Base-by-base conservation (phyloP, 78 protist genomes). In the Protostelium mycophagum region DNA sequence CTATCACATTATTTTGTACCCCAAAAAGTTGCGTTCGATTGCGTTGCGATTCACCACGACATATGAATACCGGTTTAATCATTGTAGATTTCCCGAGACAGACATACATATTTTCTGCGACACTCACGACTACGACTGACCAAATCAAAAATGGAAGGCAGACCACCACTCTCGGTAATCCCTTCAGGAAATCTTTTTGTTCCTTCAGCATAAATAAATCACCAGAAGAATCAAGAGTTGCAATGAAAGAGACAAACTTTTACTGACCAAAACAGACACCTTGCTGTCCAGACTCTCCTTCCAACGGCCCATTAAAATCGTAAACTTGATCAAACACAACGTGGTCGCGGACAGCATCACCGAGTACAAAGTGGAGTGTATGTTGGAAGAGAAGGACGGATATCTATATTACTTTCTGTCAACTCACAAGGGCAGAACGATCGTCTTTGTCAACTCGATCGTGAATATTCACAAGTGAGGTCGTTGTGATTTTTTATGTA, bases 401-500 rank as follows among this genome's bases (percentile, higher is more conserved):
- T 38, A 28, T 51, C 89, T 96, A 38, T 92, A 84, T 87, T 36
- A 90, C 38, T 94, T 96, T 35, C 87, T 95, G 34, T 73, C 84
- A 35, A 28, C 91, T 29, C 84, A 37, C 87, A 91, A 91, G 63
- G 98, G 95, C 28, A 37, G 95, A 9, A 94, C 97, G 34, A 34
- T 97, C 85, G 94, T 97, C 37, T 97, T 97, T 85, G 95, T 89
- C 34, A 97, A 97, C 93, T 87, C 97, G 25, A 91, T 88, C 87
- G 87, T 51, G 16, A 51, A 51, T 16, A 51, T 51, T 25, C 73
- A 51, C 73, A 51, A 51, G 73, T 51, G 73, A 51, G 73, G 5
- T 5, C 5, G 5, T 51, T 16, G 16, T 51, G 5, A 25, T 5
- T 25, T 51, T 51, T 16, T 51, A 51, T 16, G 16, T n/a, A 51